A percentile compares a stretch with the other conserved stretches of the same genome.
These are phyloP conservation scores for Peronospora farinosa DNA, from an alignment of 352 stramenopile genomes.

Conservation along the genomic window DNA sequence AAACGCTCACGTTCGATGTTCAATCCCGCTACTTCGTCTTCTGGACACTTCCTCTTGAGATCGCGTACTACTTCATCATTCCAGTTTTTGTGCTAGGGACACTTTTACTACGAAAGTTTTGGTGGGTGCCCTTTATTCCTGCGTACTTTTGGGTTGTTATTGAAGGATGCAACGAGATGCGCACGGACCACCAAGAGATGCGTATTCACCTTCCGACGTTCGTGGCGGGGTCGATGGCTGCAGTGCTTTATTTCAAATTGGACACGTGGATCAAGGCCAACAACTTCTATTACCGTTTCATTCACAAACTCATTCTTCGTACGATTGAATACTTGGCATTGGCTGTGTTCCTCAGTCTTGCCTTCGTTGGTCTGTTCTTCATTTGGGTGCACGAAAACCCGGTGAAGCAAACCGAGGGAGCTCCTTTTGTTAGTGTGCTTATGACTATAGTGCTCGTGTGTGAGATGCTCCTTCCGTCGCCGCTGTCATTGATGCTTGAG, in stretches of 20 bases:
- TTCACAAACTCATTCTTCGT: no score
- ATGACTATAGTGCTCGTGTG: slow-evolving; percentile 30
- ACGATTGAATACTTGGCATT: no score
- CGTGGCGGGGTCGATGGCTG: slow-evolving; percentile 15
- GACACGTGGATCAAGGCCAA: no score
- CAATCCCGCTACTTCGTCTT: slow-evolving; percentile 42
- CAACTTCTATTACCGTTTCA: no score
- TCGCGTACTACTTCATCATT: slow-evolving; percentile 50
- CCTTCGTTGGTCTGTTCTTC: slow-evolving; percentile 34
- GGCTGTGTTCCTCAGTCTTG: slow-evolving; percentile 22
- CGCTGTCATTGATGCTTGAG: slow-evolving; percentile 33
- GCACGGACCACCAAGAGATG: slow-evolving; percentile 18
- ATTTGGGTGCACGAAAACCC: slow-evolving; percentile 35
- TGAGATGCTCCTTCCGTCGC: slow-evolving; percentile 35
- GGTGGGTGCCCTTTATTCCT: slow-evolving; percentile 30
- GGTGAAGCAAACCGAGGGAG: slow-evolving; percentile 16
- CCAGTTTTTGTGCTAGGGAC: slow-evolving; percentile 29
- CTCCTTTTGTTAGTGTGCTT: slow-evolving; percentile 31
- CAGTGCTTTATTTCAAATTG: no score
- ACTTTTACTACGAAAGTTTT: slow-evolving; percentile 23
- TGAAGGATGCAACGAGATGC: slow-evolving; percentile 26
- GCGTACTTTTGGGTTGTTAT: slow-evolving; percentile 29
- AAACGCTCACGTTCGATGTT: slow-evolving; percentile 39
- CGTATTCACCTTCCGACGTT: slow-evolving; percentile 33
- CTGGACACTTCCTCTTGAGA: slow-evolving; percentile 47